Evolutionary conservation across 768 basidiomycete species (phyloP), one percentile per base, ranked within the genome.

Genomic region (Leucocoprinus leucothites): DNA sequence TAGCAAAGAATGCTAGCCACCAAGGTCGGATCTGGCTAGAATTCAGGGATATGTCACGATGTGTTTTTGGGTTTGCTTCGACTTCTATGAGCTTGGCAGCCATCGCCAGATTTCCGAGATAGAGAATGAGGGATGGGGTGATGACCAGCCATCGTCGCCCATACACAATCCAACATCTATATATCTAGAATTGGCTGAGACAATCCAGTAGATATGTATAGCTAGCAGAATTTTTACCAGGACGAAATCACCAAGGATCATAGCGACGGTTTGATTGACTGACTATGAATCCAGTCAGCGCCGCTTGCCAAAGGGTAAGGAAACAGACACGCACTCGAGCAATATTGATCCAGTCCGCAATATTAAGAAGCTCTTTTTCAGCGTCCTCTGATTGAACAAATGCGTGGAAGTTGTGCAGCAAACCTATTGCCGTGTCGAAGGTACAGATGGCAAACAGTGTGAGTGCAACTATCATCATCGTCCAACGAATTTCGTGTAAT

Each of bases 291-390:
- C 3, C 11, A 31, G 31, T 31, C 11, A 5, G 31, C 5, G 11
- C 11, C 11, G 5, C 31, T 31, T 5, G 31, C 31, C 31, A 31
- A 11, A 31, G 31, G 11, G 31, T 5, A 31, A 31, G 31, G 11
- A 5, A 5, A 5, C 5, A 31, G 11, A 31, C 11, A 31, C 31
- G 6, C 31, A 54, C 53, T 5, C 53, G 44, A 18, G 45, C 34
- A 3, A 47, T 54, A 28, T 54, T 47, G 22, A 54, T 40, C 53
- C 53, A 54, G 13, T 46, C 53, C 8, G 19, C 36, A n/a, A 28
- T 22, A 13, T 54, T 54, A 3, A 9, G 8, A 21, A 54, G n/a
- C 19, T 31, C 45, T 3, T 3, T 7, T 11, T 14, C 36, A 9
- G 53, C 22, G 18, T 46, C 45, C 21, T 38, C 26, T 26, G 44